A percentile compares a stretch with the other conserved stretches of the same genome.
phyloP scores from a whole-genome alignment of 495 filamentous ascomycete genomes.

The Lasiosphaeriaceae sp. region DNA sequence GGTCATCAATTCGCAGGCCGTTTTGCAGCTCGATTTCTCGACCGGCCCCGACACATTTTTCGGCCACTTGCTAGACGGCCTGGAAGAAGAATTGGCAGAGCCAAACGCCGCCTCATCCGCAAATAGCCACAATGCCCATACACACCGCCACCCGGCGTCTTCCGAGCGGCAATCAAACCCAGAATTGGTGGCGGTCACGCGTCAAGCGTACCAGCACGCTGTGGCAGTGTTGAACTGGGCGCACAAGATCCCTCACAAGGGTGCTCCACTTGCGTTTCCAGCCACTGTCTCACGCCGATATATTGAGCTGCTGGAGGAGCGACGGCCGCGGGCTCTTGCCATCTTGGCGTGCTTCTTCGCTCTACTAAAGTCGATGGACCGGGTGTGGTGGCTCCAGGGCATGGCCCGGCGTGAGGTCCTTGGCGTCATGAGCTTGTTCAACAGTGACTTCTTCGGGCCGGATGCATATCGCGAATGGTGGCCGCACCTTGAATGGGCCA shows the following conservation, averaged over 20 bases:
- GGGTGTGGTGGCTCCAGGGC: constrained; percentile 56
- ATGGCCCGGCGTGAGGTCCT: constrained; percentile 52
- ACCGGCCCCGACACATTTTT: constrained; percentile 43
- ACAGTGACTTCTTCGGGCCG: constrained; percentile 38
- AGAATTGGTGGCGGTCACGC: constrained; percentile 30
- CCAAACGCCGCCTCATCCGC: constrained; percentile 11
- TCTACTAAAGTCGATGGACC: constrained; percentile 48
- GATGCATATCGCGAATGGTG: constrained; percentile 45
- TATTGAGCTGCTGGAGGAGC: constrained; percentile 48
- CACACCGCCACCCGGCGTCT: constrained; percentile 3
- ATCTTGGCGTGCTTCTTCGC: constrained; percentile 56
- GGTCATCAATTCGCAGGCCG: constrained; percentile 54
- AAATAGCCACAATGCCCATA: neutral
- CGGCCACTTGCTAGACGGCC: constrained; percentile 45
- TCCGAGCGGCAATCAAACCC: constrained; percentile 6
- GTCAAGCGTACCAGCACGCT: constrained; percentile 52
- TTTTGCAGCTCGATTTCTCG: constrained; percentile 44
- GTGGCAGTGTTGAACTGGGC: constrained; percentile 56
- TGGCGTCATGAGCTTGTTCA: constrained; percentile 49
- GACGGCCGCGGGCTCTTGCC: constrained; percentile 50
- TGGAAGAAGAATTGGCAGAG: constrained; percentile 44
- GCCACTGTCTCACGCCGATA: constrained; percentile 56
- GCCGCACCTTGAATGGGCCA: constrained; percentile 53
- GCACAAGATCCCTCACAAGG: constrained; percentile 51
- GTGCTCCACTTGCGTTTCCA: constrained; percentile 51